Percentiles rank a stretch among this genome's conserved stretches.
phyloP scores from a whole-genome alignment of 768 basidiomycete species.

The Russula vinacea region DNA sequence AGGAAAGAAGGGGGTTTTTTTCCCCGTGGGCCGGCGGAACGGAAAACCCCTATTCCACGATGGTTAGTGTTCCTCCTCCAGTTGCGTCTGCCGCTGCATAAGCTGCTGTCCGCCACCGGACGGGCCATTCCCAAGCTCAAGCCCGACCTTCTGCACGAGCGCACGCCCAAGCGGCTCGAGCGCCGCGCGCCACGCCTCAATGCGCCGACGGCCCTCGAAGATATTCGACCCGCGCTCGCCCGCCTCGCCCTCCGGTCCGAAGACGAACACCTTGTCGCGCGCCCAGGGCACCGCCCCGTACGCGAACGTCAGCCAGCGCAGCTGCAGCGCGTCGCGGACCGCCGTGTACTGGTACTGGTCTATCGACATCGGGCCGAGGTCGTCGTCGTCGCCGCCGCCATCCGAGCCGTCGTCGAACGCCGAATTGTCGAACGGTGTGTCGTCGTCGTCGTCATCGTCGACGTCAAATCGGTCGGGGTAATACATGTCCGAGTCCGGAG shows the following conservation, averaged over 20 bases:
- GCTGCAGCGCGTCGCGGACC: conserved; percentile 68
- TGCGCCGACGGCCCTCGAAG: conserved; percentile 63
- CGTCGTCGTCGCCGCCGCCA: too few relatives aligned
- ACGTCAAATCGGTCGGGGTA: conserved; percentile 33
- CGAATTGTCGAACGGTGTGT: conserved; percentile 38
- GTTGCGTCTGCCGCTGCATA: neutral
- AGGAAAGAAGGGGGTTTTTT: neutral
- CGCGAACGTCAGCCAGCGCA: conserved; percentile 72
- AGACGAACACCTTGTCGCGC: conserved; percentile 68
- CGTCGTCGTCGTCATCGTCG: conserved; percentile 33
- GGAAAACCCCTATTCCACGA: neutral
- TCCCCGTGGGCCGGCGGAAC: neutral
- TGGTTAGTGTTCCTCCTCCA: neutral
- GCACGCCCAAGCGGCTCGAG: conserved; percentile 64
- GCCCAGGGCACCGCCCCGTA: conserved; percentile 71
- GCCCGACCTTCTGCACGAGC: conserved; percentile 68
- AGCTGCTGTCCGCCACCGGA: conserved; percentile 31
- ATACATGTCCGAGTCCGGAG: conserved; percentile 37
- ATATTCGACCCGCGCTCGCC: conserved; percentile 65
- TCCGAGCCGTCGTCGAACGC: conserved; percentile 31
- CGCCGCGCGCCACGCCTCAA: conserved; percentile 58
- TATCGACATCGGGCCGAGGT: conserved; percentile 57
- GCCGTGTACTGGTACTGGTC: conserved; percentile 64
- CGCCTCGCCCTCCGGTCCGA: conserved; percentile 79
- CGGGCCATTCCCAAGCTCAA: conserved; percentile 72